Conservation (phyloP, 176 grass and related monocot genomes). For the Zoysia pacifica region DNA sequence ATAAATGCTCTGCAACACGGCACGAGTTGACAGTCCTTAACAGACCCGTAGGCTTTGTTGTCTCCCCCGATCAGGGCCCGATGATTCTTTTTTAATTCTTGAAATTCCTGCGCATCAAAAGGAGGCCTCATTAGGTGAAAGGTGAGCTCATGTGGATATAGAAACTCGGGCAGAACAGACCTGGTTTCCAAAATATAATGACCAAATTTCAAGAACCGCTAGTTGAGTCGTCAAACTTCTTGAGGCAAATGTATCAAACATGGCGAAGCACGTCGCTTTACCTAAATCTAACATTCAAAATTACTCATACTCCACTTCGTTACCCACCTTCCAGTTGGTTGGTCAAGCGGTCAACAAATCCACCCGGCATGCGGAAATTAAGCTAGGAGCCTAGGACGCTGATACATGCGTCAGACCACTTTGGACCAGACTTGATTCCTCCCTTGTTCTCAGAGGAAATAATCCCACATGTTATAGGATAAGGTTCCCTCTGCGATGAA, state of each 20-base stretch:
- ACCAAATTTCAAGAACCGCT: background rate
- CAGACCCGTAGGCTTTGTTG: background rate
- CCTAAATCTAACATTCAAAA: background rate
- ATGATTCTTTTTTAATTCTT: too few species aligned
- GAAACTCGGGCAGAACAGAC: background rate
- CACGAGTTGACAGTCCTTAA: background rate
- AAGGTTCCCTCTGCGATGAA: constrained; percentile 30
- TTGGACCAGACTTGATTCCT: constrained; percentile 42
- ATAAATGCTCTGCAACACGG: constrained; percentile 14
- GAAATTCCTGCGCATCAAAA: too few species aligned
- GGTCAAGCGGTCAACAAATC: constrained; percentile 43
- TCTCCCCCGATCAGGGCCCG: background rate
- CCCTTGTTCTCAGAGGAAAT: constrained; percentile 39
- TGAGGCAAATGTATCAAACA: background rate
- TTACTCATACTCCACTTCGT: background rate
- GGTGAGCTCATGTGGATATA: background rate
- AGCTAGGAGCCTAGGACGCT: constrained; percentile 31
- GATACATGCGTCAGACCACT: constrained; percentile 28
- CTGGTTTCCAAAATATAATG: background rate
- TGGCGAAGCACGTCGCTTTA: background rate
- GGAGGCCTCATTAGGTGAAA: background rate
- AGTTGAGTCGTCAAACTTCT: background rate
- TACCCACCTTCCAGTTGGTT: constrained; percentile 14
- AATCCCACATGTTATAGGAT: background rate
- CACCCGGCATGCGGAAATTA: constrained; percentile 22